These are phyloP conservation scores for Boletus huronensis DNA, from an alignment of 768 basidiomycete genomes.

Conservation along the genomic window DNA sequence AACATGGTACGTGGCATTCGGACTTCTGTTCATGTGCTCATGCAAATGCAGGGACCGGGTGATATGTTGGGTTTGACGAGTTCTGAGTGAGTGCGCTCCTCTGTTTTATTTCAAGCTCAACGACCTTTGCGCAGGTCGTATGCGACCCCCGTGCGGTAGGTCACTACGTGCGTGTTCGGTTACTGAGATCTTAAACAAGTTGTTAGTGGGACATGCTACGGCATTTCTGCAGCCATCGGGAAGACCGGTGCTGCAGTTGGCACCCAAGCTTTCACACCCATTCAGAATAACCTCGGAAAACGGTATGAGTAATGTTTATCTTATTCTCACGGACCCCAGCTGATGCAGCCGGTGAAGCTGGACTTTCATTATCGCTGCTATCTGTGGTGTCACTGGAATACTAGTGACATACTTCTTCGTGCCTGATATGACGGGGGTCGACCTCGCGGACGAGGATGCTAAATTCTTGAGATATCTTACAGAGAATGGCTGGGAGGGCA, in stretches of 20 bases:
- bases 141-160: slow-evolving; percentile 59
- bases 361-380: slow-evolving; percentile 69
- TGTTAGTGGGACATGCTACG: slow-evolving; percentile 63
- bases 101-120: not conserved
- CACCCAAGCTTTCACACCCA: slow-evolving; percentile 67
- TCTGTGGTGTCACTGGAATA: slow-evolving; percentile 61
- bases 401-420: slow-evolving; percentile 66
- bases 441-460: slow-evolving; percentile 63
- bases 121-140: slow-evolving; percentile 42
- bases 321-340: not conserved
- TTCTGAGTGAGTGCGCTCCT: slow-evolving; percentile 48
- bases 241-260: slow-evolving; percentile 73
- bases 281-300: slow-evolving; percentile 64
- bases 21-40: slow-evolving; percentile 8
- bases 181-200: not conserved
- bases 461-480: slow-evolving; percentile 58
- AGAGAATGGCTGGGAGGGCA: slow-evolving; percentile 63
- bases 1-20: slow-evolving; percentile 45
- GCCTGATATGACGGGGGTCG: slow-evolving; percentile 63
- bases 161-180: not conserved
- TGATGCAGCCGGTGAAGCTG: slow-evolving; percentile 36
- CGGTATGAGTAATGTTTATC: slow-evolving; percentile 34
- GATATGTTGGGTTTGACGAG: slow-evolving; percentile 67
- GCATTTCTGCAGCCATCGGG: slow-evolving; percentile 62
- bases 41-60: slow-evolving; percentile 53